Base-by-base conservation (phyloP, 2,329 filamentous ascomycete genomes). In the Acrodontium crateriforme region DNA sequence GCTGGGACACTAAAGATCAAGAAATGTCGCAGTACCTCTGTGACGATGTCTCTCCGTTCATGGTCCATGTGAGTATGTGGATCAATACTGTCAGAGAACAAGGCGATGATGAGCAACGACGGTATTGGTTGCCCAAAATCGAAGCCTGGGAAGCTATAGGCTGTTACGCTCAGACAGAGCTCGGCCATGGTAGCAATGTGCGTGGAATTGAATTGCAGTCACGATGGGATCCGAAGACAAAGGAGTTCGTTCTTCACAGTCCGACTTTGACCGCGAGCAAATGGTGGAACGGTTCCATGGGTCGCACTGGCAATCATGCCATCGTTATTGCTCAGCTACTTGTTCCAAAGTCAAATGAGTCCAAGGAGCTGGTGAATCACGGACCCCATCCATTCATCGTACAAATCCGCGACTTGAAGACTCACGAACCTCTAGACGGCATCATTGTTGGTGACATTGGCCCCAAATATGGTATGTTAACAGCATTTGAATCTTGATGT, bases 211-310 rank as follows among this genome's bases (percentile, higher is more conserved):
- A 68, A 35, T 59, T 58, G 9, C 46, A 58, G 25, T 63, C 63
- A 2, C 56, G 47, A 17, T 67, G 60, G 58, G 56, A 65, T 38
- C 48, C 49, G 2, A 39, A 49, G 15, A 49, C 47, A 5, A 59
- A 60, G 33, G 55, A 63, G 18, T 67, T 68, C 32, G 48, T 61
- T 17, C 50, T 68, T 9, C 62, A 67, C 42, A 66, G 62, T 35
- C 64, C 64, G 8, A 60, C 59, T 15, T 42, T 67, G 12, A 67
- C 63, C 1, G 59, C 64, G 2, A 65, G 58, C 38, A 67, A 68
- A 45, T 67, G 62, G 63, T 68, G 64, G 63, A 67, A 67, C 42
- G 64, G 63, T 1, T 56, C 57, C 2, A 54, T 68, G 49, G 63
- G 63, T 2, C 50, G 62, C 14, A 65, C 61, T n/a, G 64, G 63